phyloP scores from a whole-genome alignment of 306 rosid species.

The Carpinus fangiana region DNA sequence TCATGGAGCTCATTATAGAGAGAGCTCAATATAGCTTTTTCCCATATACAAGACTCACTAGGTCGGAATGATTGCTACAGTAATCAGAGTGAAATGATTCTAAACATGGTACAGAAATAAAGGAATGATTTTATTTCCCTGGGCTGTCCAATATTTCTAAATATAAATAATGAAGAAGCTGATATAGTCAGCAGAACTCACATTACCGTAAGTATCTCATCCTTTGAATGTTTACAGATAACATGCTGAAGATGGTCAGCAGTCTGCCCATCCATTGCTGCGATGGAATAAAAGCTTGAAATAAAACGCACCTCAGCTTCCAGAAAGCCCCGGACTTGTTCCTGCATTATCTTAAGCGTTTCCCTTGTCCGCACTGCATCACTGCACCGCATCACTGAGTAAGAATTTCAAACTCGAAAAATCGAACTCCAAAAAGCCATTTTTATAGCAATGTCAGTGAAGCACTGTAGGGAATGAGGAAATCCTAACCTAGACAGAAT shows the following conservation, averaged over 20 bases:
- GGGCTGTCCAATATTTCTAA: background rate
- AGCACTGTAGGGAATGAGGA: constrained; percentile 6
- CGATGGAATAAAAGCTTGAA: constrained; percentile 93
- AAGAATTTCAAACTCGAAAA: constrained; percentile 9
- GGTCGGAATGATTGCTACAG: background rate
- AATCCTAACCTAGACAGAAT: constrained; percentile 75
- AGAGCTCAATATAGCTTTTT: background rate
- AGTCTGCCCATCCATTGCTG: constrained; percentile 99
- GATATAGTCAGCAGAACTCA: constrained; percentile 43
- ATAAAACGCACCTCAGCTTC: constrained; percentile 84
- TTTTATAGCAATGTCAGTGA: constrained; percentile 9
- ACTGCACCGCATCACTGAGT: constrained; percentile 47
- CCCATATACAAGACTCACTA: background rate
- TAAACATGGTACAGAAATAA: background rate
- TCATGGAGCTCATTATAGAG: background rate
- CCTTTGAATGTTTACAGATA: constrained; percentile 71
- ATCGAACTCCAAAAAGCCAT: constrained; percentile 8
- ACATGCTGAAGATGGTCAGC: constrained; percentile 87
- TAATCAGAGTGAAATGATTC: background rate
- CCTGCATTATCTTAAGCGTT: constrained; percentile 86
- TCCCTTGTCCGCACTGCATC: constrained; percentile 81
- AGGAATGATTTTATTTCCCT: background rate
- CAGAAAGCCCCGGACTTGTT: constrained; percentile 59
- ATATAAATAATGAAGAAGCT: constrained; percentile 7
- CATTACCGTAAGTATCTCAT: constrained; percentile 81